Base-by-base conservation (phyloP, 2,329 filamentous ascomycete species). In the Aspergillus sp. region DNA sequence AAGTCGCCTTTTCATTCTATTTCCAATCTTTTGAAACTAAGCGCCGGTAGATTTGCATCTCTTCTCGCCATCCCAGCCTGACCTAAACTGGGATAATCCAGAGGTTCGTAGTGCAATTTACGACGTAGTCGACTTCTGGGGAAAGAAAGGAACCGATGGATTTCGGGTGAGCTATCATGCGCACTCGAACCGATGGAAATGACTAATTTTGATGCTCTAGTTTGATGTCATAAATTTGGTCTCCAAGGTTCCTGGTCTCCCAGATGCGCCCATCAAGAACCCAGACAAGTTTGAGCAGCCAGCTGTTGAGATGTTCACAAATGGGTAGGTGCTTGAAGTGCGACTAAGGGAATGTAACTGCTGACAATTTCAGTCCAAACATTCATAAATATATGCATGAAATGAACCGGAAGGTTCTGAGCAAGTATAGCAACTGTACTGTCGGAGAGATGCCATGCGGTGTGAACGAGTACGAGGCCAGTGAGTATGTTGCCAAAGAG, bases 11-110 rank as follows among this genome's bases (percentile, higher is more conserved):
- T 19, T 39, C 6, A 33, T 30, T 7, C n/a, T 27, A 4, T 2
- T 19, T 2, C 37, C 10, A 6, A 34, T n/a, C 11, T 30, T 11
- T 9, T 27, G 12, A 37, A 11, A 31, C 26, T 35, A 9, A 39
- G 8, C 12, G n/a, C 27, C 40, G 12, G 33, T 33, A 49, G 49
- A 86, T 56, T 75, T 89, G 0, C 79, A 83, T 48, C 72, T 90
- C 10, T 90, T 88, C 62, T 79, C 82, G 5, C 75, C 76, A 7
- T 78, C 85, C 48, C 86, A 90, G 61, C 86, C 86, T 0, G 87
- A 90, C 53, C 71, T 90, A n/a, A 90, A 90, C 63, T 90, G 85
- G 85, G 84, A 89, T 57, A 86, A 82, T 44, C 70, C 72, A 0
- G 77, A 76, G 13, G 77, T 83, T 0, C 76, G 86, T 6, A 66